A percentile compares a stretch with the other conserved stretches of the same genome.
These are phyloP conservation scores for Capsicum pubescens DNA, from an alignment of 257 asterid species.

Conservation along the genomic window DNA sequence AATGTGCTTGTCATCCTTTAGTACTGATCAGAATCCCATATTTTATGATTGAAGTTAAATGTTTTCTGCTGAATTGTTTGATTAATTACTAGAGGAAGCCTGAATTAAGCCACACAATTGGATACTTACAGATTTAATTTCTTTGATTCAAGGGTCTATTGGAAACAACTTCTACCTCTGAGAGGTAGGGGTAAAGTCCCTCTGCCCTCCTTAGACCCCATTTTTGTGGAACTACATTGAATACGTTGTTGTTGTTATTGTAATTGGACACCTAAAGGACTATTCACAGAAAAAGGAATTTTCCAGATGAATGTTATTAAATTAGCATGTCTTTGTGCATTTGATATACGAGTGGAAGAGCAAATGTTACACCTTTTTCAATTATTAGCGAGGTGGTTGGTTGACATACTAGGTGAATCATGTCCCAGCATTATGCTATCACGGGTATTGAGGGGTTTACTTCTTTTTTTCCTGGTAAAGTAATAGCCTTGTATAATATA, in stretches of 20 bases:
- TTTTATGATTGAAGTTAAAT: slow-evolving; percentile 28
- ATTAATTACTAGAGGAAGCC: slow-evolving; percentile 6
- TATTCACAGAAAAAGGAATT: neutral
- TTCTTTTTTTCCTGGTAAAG: slow-evolving; percentile 7
- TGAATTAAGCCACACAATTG: neutral
- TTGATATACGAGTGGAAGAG: slow-evolving; percentile 28
- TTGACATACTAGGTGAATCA: slow-evolving; percentile 17
- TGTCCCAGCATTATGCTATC: slow-evolving; percentile 20
- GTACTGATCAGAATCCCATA: neutral
- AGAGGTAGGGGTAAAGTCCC: no score
- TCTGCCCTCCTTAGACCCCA: no score
- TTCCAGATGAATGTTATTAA: neutral
- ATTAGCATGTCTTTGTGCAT: slow-evolving; percentile 14
- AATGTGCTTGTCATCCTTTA: slow-evolving; percentile 39
- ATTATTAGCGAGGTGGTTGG: neutral
- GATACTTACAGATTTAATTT: neutral
- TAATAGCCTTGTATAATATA: slow-evolving; percentile 22
- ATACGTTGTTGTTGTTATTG: no score
- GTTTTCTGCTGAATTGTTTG: slow-evolving; percentile 25
- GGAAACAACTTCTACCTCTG: no score
- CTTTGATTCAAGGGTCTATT: no score
- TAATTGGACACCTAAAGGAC: neutral
- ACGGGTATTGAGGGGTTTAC: slow-evolving; percentile 25
- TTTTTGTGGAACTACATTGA: no score
- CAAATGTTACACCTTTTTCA: neutral